Evolutionary conservation across 2,329 filamentous ascomycete genomes (phyloP), one percentile per base, ranked within the genome.

Genomic region (Aspergillus sergii): DNA sequence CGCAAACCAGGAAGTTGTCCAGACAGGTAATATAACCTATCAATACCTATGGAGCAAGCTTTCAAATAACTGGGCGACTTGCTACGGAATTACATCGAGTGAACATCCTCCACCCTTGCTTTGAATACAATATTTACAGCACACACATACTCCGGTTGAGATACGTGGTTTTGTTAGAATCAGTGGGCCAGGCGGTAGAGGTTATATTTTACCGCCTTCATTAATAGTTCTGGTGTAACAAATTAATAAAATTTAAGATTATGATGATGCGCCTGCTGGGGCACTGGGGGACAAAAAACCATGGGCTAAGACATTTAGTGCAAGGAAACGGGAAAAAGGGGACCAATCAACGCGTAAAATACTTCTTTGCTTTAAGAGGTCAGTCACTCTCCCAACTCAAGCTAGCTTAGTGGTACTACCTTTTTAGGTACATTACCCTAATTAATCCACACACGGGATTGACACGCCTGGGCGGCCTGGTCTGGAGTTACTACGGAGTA

Each of bases 361-460:
- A 19, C 34, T 26, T 32, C 41, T 71, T 65, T 71, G 62, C 26
- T 50, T 32, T 50, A 69, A 71, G 43, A 45, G 45, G 9, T 19
- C 23, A 54, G 48, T n/a, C 16, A n/a, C 48, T 6, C 48, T 9
- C 19, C 48, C 28, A 51, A 28, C 26, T 28, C 26, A 28, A 28
- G 26, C 26, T 28, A 28, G 26, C 6, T 28, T 28, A 6, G 26
- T 28, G 26, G 26, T 28, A 28, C 26, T 28, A 6, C 26, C 26
- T 8, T 28, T 28, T 28, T 6, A 28, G 26, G 26, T 28, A 28
- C 26, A 28, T 28, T 28, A 28, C 41, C 41, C 26, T 50, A n/a
- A 51, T 28, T 51, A 19, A 51, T 11, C 48, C 19, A 51, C 23
- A 26, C 16, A 16, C 48, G 26, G 26, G 26, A 51, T 51, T 30